Conservation (phyloP, 2,329 filamentous ascomycete genomes). For the Calonectria pteridis region DNA sequence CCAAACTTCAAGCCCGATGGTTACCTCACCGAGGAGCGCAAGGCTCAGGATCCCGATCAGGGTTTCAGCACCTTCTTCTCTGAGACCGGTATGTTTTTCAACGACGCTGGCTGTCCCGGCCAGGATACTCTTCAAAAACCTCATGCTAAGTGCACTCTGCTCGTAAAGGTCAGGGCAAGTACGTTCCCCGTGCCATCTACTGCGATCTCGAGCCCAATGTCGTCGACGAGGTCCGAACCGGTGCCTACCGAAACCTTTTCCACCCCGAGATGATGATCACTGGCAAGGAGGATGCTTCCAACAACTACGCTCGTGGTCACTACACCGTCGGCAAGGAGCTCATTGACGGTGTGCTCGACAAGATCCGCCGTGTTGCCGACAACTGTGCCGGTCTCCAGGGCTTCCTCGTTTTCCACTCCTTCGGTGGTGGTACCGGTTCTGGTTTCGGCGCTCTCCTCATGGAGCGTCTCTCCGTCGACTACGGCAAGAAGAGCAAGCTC, state of each 20-base stretch:
- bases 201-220: slow-evolving; percentile 99
- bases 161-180: slow-evolving; percentile 90
- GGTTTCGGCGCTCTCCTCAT: slow-evolving; percentile 98
- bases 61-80: slow-evolving; percentile 99
- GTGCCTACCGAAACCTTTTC: slow-evolving; percentile 95
- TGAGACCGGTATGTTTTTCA: slow-evolving; percentile 82
- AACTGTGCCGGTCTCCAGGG: slow-evolving; percentile 98
- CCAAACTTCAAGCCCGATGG: slow-evolving; percentile 83
- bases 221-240: slow-evolving; percentile 98
- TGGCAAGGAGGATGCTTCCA: slow-evolving; percentile 99
- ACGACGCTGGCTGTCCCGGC: background rate
- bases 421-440: slow-evolving; percentile 98
- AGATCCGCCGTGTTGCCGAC: slow-evolving; percentile 96
- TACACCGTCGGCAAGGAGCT: slow-evolving; percentile 99
- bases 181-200: slow-evolving; percentile 99
- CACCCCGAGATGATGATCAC: slow-evolving; percentile 99
- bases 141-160: slow-evolving; percentile 22
- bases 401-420: slow-evolving; percentile 99
- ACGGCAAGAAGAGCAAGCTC: slow-evolving; percentile 99
- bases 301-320: slow-evolving; percentile 99
- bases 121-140: background rate
- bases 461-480: slow-evolving; percentile 99
- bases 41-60: slow-evolving; percentile 91
- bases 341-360: slow-evolving; percentile 97
- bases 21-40: slow-evolving; percentile 98